Percentiles rank a stretch among this genome's conserved stretches.
These are phyloP conservation scores for Leptographium radiaticola DNA, from an alignment of 2,329 filamentous ascomycete genomes.

Conservation along the genomic window DNA sequence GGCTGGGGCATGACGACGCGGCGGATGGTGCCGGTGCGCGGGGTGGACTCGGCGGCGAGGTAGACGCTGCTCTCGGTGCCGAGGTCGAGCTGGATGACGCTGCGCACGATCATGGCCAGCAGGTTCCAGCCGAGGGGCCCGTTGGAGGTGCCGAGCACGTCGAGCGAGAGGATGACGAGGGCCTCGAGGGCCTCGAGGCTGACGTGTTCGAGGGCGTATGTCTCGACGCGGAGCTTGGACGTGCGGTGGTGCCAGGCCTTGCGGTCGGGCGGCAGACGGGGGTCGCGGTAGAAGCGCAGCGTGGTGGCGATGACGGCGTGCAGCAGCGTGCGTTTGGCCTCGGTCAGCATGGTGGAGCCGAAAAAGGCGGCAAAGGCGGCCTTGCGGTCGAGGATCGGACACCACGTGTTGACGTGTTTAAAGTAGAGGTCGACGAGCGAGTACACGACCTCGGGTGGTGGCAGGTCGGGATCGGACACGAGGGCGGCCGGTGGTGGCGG, in stretches of 20 bases:
- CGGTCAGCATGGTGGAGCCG: constrained; percentile 60
- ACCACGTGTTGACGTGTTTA: constrained; percentile 72
- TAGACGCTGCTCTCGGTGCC: constrained; percentile 72
- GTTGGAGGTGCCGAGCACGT: constrained; percentile 75
- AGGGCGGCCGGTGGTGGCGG: constrained; percentile 24
- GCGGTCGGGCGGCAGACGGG: constrained; percentile 57
- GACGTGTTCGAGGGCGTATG: constrained; percentile 81
- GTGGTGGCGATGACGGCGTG: constrained; percentile 84
- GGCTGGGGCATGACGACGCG: constrained; percentile 75
- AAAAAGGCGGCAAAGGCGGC: constrained; percentile 73
- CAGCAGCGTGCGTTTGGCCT: constrained; percentile 68
- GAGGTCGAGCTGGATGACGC: constrained; percentile 74
- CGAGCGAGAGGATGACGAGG: constrained; percentile 71
- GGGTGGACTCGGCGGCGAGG: constrained; percentile 49
- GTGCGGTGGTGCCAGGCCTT: constrained; percentile 62
- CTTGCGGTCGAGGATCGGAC: constrained; percentile 74
- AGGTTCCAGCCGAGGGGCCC: constrained; percentile 87
- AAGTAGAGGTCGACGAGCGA: constrained; percentile 65
- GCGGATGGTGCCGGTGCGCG: constrained; percentile 77
- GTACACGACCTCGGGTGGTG: constrained; percentile 62
- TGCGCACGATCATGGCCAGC: constrained; percentile 74
- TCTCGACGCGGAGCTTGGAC: constrained; percentile 73
- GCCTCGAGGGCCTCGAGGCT: constrained; percentile 80
- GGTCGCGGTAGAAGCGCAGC: constrained; percentile 68
- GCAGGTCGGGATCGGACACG: constrained; percentile 51